phyloP scores from a whole-genome alignment of 1,139 yeast genomes.

The Hansenula anomala region DNA sequence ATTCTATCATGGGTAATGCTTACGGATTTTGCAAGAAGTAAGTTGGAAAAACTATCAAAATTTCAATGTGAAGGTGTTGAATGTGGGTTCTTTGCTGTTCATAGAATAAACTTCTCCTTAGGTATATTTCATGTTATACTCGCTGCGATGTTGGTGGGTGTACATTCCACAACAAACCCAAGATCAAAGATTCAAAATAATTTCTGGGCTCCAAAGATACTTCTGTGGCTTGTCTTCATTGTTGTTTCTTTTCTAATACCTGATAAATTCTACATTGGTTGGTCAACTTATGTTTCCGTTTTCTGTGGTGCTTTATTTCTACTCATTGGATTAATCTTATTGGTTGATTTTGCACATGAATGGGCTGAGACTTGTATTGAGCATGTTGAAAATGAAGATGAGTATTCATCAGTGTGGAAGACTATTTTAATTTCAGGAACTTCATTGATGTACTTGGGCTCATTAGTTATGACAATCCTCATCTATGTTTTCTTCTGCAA shows the following conservation, averaged over 20 bases:
- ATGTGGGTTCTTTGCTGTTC: constrained; percentile 94
- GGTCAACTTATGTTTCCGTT: constrained; percentile 89
- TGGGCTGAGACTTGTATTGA: constrained; percentile 98
- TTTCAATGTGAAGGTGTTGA: constrained; percentile 79
- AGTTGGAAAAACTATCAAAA: constrained; percentile 68
- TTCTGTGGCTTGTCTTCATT: constrained; percentile 54
- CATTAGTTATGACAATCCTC: constrained; percentile 64
- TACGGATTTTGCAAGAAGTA: constrained; percentile 72
- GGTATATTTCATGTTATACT: constrained; percentile 74
- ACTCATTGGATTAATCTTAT: constrained; percentile 80
- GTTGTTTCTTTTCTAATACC: constrained; percentile 74
- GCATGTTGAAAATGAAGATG: constrained; percentile 83
- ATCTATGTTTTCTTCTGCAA: constrained; percentile 86
- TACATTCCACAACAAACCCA: constrained; percentile 73
- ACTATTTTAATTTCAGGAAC: constrained; percentile 83
- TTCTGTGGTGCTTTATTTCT: constrained; percentile 80
- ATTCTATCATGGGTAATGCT: constrained; percentile 87
- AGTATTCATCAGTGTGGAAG: constrained; percentile 69
- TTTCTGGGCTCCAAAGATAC: constrained; percentile 76
- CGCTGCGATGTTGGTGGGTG: constrained; percentile 66
- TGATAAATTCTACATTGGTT: constrained; percentile 77
- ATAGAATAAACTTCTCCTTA: constrained; percentile 82
- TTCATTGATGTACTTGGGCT: constrained; percentile 70
- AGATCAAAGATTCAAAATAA: constrained; percentile 87
- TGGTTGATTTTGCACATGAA: constrained; percentile 97